Base-by-base conservation (phyloP, 805 yeast genomes). In the Wickerhamomyces canadensis region DNA sequence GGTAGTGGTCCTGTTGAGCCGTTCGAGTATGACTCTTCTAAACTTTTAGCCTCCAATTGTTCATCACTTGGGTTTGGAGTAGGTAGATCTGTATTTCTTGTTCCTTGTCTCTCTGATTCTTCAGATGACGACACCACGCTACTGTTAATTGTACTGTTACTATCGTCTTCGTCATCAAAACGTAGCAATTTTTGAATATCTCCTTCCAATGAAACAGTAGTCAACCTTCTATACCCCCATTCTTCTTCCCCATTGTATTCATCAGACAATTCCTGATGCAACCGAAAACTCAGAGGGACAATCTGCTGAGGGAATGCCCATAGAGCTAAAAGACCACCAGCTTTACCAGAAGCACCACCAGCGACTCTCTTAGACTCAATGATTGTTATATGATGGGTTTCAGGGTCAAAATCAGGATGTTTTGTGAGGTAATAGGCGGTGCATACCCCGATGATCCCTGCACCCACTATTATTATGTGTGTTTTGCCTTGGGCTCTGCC, bases 221-320 rank as follows among this genome's bases (percentile, higher is more conserved):
- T 80, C 41, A 93, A 70, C 45, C 94, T 65, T 61, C 98, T 77
- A 58, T 87, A 91, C 19, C 95, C 98, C 98, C 98, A 91, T 49
- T 82, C 83, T 27, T 72, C 68, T 33, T 67, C 88, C n/a, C 98
- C 98, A 48, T 78, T 72, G 59, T 77, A 85, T 61, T 78, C 72
- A 41, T 80, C 78, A 7, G 95, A 76, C 31, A 91, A 69, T 41
- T 88, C 82, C 52, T 82, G 86, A 63, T 91, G 98, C 44, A 91
- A 68, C 45, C 76, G 74, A 63, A 88, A 93, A 33, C 94, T 81
- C 37, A 91, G 67, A 0, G 95, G 93, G 7, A 88, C 98, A 35
- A 91, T 77, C 58, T 86, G 96, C 50, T 83, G 88, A 1, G 98
- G 98, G 60, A 93, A 93, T 0, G 98, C 98, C 95, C 97, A 89